These are phyloP conservation scores for Hymenoscyphus occultus DNA, from an alignment of 2,329 filamentous ascomycete genomes.

Conservation along the genomic window DNA sequence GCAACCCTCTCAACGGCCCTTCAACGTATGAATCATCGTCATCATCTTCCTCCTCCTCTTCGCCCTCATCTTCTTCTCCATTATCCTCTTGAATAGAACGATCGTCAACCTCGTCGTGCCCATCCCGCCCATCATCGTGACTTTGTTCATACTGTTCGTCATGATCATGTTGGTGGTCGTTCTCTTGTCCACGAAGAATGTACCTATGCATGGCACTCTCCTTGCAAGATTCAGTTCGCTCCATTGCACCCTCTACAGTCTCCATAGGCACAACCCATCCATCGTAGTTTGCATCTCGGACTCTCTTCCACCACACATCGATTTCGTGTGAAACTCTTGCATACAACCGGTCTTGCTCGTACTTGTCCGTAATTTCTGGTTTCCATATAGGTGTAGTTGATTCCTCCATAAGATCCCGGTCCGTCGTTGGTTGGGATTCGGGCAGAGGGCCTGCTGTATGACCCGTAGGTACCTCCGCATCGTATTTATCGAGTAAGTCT, in stretches of 20 bases:
- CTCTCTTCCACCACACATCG: conserved; percentile 62
- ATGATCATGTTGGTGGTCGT: conserved; percentile 45
- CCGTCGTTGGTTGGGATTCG: conserved; percentile 24
- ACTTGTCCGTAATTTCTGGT: conserved; percentile 51
- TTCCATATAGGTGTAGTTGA: conserved; percentile 34
- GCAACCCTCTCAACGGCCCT: conserved; percentile 74
- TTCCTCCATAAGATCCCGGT: conserved; percentile 24
- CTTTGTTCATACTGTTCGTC: conserved; percentile 49
- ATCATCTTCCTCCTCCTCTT: conserved; percentile 65
- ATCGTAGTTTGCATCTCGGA: conserved; percentile 58
- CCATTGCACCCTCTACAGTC: conserved; percentile 56
- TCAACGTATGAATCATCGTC: conserved; percentile 79
- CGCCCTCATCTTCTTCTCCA: conserved; percentile 53
- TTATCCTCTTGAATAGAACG: conserved; percentile 40
- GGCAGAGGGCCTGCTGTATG: conserved; percentile 35
- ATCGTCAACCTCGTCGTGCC: conserved; percentile 49
- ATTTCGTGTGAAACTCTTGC: conserved; percentile 62
- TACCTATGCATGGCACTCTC: conserved; percentile 55
- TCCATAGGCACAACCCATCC: conserved; percentile 59
- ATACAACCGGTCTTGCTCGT: conserved; percentile 56
- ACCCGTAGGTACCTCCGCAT: conserved; percentile 33
- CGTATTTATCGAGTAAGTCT: conserved; percentile 54
- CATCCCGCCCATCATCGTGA: conserved; percentile 35
- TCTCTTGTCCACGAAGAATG: conserved; percentile 33
- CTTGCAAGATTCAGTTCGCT: conserved; percentile 56